phyloP scores from a whole-genome alignment of 306 rosid species.

The Quercus aquifolioides region DNA sequence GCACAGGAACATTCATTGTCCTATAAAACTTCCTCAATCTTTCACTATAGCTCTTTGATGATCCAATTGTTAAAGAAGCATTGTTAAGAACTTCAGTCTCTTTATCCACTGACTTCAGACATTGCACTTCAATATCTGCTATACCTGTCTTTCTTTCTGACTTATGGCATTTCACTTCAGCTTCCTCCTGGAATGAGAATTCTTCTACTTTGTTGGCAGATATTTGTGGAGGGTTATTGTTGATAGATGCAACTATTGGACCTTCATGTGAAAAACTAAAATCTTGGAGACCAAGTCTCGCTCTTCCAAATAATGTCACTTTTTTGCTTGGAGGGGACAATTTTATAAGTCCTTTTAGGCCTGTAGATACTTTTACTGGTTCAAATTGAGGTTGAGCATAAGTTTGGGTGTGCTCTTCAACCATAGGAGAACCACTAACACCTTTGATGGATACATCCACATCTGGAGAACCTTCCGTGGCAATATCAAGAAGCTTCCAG shows the following conservation, averaged over 20 bases:
- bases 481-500: slow-evolving; percentile 59
- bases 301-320: slow-evolving; percentile 72
- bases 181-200: slow-evolving; percentile 20
- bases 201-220: slow-evolving; percentile 21
- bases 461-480: slow-evolving; percentile 28
- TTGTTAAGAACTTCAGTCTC: slow-evolving; percentile 25
- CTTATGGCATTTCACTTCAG: slow-evolving; percentile 26
- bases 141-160: slow-evolving; percentile 21
- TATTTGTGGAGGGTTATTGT: slow-evolving; percentile 25
- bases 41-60: slow-evolving; percentile 48
- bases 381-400: slow-evolving; percentile 29
- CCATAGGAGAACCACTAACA: slow-evolving; percentile 20
- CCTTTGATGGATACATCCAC: slow-evolving; percentile 24
- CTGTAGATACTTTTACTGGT: slow-evolving; percentile 29
- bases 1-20: slow-evolving; percentile 69
- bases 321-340: slow-evolving; percentile 39
- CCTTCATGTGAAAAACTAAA: slow-evolving; percentile 26
- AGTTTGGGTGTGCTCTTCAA: slow-evolving; percentile 37
- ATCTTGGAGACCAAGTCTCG: slow-evolving; percentile 54
- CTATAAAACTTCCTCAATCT: slow-evolving; percentile 54
- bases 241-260: slow-evolving; percentile 16
- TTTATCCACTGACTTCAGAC: slow-evolving; percentile 29
- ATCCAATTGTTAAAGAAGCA: slow-evolving; percentile 34
- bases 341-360: slow-evolving; percentile 20
- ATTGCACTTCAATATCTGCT: slow-evolving; percentile 1